Percentiles rank a stretch among this genome's conserved stretches.
phyloP scores from a whole-genome alignment of 2,329 filamentous ascomycete species.

The Myriosclerotinia scirpicola region DNA sequence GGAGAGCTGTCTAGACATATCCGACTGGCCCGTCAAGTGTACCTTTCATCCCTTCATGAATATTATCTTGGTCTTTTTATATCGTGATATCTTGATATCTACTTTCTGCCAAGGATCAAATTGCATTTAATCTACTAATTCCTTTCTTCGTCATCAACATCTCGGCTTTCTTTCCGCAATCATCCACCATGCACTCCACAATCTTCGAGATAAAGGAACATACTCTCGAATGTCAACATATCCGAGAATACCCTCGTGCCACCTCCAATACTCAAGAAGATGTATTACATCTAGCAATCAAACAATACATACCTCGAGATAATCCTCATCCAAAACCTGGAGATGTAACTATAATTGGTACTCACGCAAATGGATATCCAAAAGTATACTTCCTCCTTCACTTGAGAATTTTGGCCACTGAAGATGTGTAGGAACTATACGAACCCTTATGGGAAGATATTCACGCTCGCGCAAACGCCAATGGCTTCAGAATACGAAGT shows the following conservation, averaged over 20 bases:
- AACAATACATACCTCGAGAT: slow-evolving; percentile 80
- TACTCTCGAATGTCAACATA: slow-evolving; percentile 69
- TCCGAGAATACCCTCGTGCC: slow-evolving; percentile 76
- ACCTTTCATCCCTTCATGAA: neutral
- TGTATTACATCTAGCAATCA: slow-evolving; percentile 70
- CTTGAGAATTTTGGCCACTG: neutral
- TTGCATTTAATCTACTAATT: neutral
- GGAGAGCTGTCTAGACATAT: neutral
- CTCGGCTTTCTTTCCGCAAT: neutral
- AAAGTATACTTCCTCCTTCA: slow-evolving; percentile 57
- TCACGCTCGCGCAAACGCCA: slow-evolving; percentile 53
- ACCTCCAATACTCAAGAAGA: slow-evolving; percentile 74
- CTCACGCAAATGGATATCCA: slow-evolving; percentile 89
- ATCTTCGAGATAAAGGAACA: slow-evolving; percentile 72
- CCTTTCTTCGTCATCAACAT: no score
- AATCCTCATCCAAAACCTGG: slow-evolving; percentile 67
- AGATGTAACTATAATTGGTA: slow-evolving; percentile 81
- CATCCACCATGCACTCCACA: slow-evolving; percentile 31
- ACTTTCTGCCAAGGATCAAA: neutral
- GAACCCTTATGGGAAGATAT: slow-evolving; percentile 89
- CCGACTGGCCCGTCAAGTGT: neutral
- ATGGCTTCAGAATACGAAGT: slow-evolving; percentile 67
- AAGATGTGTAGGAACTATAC: slow-evolving; percentile 73
- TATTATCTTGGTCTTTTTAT: neutral
- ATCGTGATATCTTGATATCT: neutral